phyloP scores from a whole-genome alignment of 2,329 filamentous ascomycete genomes.

The Monosporascus sp. region DNA sequence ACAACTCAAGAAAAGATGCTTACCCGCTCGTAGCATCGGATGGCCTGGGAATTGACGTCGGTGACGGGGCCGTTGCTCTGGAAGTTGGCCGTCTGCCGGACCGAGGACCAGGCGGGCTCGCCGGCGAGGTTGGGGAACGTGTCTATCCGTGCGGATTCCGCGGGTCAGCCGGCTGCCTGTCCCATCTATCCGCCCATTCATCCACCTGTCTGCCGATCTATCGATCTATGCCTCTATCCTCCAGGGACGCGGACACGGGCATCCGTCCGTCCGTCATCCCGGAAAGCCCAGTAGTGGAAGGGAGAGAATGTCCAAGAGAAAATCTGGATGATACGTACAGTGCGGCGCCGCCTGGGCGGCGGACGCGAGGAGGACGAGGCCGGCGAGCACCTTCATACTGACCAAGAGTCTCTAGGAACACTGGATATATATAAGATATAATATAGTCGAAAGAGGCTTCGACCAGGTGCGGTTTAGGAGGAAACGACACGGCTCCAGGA shows the following conservation, averaged over 20 bases:
- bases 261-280: not conserved
- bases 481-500: too few relatives aligned
- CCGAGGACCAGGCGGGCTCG: slow-evolving; percentile 24
- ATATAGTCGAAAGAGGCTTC: too few relatives aligned
- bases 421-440: too few relatives aligned
- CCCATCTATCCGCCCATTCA: not conserved
- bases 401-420: not conserved
- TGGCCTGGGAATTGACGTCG: slow-evolving; percentile 32
- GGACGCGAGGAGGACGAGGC: slow-evolving; percentile 13
- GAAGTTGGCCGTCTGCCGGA: slow-evolving; percentile 39
- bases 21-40: slow-evolving; percentile 35
- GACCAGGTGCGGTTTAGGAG: too few relatives aligned
- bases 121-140: slow-evolving; percentile 26
- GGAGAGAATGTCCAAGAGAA: not conserved
- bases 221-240: not conserved
- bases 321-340: slow-evolving; percentile 13
- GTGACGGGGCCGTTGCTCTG: slow-evolving; percentile 36
- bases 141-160: slow-evolving; percentile 9
- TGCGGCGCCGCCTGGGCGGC: slow-evolving; percentile 20
- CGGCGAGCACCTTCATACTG: slow-evolving; percentile 16
- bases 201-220: not conserved
- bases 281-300: too few relatives aligned
- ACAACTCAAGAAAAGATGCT: too few relatives aligned
- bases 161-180: not conserved
- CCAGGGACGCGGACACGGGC: not conserved